phyloP scores from a whole-genome alignment of 176 grass and related monocot genomes.

The Oryza glaberrima region DNA sequence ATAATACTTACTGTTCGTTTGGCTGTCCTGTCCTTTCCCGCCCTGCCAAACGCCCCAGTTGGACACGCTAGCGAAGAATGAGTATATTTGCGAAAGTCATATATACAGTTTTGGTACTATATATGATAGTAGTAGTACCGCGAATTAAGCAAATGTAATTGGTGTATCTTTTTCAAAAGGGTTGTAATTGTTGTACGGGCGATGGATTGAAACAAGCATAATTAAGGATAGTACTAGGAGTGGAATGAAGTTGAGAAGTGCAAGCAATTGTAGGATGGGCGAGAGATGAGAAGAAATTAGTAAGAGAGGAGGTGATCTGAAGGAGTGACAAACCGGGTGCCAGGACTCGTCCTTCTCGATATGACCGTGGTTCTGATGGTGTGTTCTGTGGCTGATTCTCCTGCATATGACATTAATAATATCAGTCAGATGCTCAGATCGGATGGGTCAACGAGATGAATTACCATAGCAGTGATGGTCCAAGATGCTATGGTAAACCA shows the following conservation, averaged over 20 bases:
- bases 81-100: neutral
- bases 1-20: neutral
- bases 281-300: neutral
- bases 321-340: slow-evolving; percentile 68
- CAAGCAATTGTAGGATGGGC: too few species aligned
- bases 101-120: neutral
- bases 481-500: neutral
- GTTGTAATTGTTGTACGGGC: neutral
- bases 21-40: neutral
- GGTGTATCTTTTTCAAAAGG: neutral
- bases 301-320: neutral
- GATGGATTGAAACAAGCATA: neutral
- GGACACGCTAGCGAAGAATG: neutral
- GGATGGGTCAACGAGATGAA: neutral
- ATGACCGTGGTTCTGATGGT: slow-evolving; percentile 93
- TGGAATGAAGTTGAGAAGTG: too few species aligned
- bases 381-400: slow-evolving; percentile 96
- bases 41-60: neutral
- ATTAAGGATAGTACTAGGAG: neutral
- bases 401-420: slow-evolving; percentile 41
- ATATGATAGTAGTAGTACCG: too few species aligned
- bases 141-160: too few species aligned
- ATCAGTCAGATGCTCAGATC: neutral
- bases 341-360: slow-evolving; percentile 88
- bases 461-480: neutral